Conservation (phyloP, 2,329 filamentous ascomycete species). For the Aspergillus proliferans region DNA sequence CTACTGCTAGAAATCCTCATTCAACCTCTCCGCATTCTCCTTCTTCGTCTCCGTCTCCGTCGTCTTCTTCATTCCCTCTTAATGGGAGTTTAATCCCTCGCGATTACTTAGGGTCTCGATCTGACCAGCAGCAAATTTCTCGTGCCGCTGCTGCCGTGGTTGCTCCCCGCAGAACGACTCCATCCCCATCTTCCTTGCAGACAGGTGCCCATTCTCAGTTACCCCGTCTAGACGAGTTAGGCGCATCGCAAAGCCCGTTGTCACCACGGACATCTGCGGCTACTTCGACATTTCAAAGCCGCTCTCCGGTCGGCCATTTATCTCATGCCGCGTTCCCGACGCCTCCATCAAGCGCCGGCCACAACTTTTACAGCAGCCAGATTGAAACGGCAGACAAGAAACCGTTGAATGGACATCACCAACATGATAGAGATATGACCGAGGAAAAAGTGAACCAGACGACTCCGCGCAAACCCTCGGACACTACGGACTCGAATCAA, state of each 20-base stretch:
- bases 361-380: constrained; percentile 11
- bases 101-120: constrained; percentile 28
- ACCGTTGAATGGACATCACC: constrained; percentile 4
- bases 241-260: constrained; percentile 19
- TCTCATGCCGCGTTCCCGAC: constrained; percentile 26
- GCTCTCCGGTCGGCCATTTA: constrained; percentile 17
- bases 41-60: not conserved
- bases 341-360: constrained; percentile 17
- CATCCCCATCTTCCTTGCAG: constrained; percentile 25
- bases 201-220: constrained; percentile 21
- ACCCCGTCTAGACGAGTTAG: constrained; percentile 14
- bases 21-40: not conserved
- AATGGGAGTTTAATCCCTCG: constrained; percentile 27
- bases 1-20: constrained; percentile 1
- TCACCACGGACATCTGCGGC: constrained; percentile 20
- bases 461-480: constrained; percentile 21
- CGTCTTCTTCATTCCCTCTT: not conserved
- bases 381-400: constrained; percentile 14
- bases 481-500: constrained; percentile 20
- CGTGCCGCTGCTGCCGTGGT: constrained; percentile 14
- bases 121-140: constrained; percentile 17
- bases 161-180: constrained; percentile 18
- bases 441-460: constrained; percentile 14
- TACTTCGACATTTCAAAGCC: constrained; percentile 15
- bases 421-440: constrained; percentile 22